Evolutionary conservation across 768 basidiomycete genomes (phyloP), one percentile per base, ranked within the genome.

Genomic region (Lactifluus hygrophoroides): DNA sequence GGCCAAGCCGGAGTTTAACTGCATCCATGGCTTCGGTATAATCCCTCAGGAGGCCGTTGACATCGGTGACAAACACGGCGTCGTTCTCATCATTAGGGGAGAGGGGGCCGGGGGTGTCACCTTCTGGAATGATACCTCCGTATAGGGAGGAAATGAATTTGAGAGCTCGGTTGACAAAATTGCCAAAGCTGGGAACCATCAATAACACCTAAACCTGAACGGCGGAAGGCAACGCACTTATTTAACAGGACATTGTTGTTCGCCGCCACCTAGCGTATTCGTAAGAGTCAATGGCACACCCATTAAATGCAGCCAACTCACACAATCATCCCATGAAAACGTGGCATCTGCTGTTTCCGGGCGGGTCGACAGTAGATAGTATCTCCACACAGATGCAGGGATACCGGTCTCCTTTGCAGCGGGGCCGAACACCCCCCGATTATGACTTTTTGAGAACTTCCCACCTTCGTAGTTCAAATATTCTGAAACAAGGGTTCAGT

Each of bases 381-480:
- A 99, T 57, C 96, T 78, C 96, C 95, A 99, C 8, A 98, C 95
- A 0, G 91, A 93, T 0, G 93, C 73, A 23, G 95, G 89, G 44
- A 96, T 88, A 3, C 93, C 93, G 2, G 96, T 95, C 59, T 96
- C 91, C 67, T 82, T 89, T 0, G 95, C 96, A 16, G 86, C 86
- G 55, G 93, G 92, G 27, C 96, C 96, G 63, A 99, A 99, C 2
- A 99, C 95, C 43, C 95, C 96, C 54, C 95, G 87, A 64, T 94
- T 93, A 64, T 90, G 84, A 67, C 92, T 94, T 75, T 99, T 99
- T 42, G 94, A 96, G 78, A 99, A 99, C 70, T 99, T 99, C 38
- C 94, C 94, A 27, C 93, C 91, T 70, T 99, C 96, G 71, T 98
- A 98, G 68, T 98, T 97, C 65, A 98, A 76, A 70, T 94, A 97